These are phyloP conservation scores for Suillus lakei DNA, from an alignment of 768 basidiomycete species.

Conservation along the genomic window DNA sequence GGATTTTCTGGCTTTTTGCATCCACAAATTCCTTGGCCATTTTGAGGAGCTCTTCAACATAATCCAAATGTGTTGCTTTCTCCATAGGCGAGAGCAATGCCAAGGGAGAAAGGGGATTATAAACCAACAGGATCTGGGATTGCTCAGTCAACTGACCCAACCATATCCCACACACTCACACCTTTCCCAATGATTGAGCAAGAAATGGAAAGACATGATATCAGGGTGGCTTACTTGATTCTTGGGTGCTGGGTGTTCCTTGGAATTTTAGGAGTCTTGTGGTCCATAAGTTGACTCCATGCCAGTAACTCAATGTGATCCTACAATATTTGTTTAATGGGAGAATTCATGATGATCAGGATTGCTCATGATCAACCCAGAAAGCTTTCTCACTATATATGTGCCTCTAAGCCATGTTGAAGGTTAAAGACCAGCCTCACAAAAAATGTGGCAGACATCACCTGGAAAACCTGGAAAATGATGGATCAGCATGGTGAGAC, in stretches of 20 bases:
- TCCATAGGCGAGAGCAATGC: conserved; percentile 73
- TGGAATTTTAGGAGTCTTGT: conserved; percentile 8
- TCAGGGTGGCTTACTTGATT: not conserved
- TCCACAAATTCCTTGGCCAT: conserved; percentile 86
- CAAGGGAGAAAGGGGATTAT: conserved; percentile 70
- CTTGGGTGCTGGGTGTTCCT: not conserved
- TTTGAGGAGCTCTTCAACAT: conserved; percentile 78
- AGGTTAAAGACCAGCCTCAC: not conserved
- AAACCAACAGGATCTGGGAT: conserved; percentile 79
- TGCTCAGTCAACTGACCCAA: conserved; percentile 49
- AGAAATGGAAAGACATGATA: conserved; percentile 2
- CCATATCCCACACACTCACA: conserved; percentile 30
- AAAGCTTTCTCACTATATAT: conserved; percentile 12
- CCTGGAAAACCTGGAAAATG: conserved; percentile 8
- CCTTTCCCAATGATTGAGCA: conserved; percentile 9
- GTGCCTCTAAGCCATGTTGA: conserved; percentile 5
- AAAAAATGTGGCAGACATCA: not conserved
- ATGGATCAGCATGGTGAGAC: not conserved
- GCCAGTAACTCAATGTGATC: conserved; percentile 23
- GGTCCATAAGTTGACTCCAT: conserved; percentile 15
- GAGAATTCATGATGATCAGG: not conserved
- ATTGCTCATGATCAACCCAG: conserved; percentile 10
- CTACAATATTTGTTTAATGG: not conserved
- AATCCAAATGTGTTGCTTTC: conserved; percentile 75
- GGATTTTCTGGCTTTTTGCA: conserved; percentile 77